phyloP scores from a whole-genome alignment of 345 rosid species.

The Eucalyptus melliodora region DNA sequence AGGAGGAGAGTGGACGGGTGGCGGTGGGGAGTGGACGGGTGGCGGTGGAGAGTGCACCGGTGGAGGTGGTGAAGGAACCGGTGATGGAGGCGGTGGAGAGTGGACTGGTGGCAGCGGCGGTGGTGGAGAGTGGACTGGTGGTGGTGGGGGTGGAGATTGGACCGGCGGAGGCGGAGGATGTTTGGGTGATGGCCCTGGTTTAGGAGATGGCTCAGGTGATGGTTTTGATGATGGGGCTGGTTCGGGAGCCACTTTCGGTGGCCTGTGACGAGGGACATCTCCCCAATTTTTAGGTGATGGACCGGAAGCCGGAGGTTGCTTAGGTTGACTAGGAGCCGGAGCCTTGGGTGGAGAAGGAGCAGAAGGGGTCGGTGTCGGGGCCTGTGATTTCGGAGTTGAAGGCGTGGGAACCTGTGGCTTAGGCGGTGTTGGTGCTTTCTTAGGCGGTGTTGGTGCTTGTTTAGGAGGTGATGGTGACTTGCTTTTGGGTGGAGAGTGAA shows the following conservation, averaged over 20 bases:
- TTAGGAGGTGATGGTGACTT: not conserved
- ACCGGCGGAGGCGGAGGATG: not conserved
- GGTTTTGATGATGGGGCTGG: not conserved
- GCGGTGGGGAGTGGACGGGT: not conserved
- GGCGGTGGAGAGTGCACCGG: slow-evolving; percentile 3
- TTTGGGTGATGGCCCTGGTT: not conserved
- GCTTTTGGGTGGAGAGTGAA: not conserved
- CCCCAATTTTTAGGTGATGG: not conserved
- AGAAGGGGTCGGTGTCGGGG: not conserved
- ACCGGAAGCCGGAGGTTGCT: too few relatives aligned
- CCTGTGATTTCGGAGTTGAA: not conserved
- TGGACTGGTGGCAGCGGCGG: slow-evolving; percentile 7
- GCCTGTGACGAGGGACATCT: not conserved
- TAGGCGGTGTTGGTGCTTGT: not conserved
- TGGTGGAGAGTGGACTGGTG: slow-evolving; percentile 5
- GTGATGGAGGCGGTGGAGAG: slow-evolving; percentile 4
- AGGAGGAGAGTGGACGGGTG: not conserved
- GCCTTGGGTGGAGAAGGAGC: not conserved
- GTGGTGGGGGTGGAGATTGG: not conserved
- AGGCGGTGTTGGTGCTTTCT: not conserved
- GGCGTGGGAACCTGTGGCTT: not conserved
- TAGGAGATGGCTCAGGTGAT: not conserved
- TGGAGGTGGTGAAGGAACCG: slow-evolving; percentile 5
- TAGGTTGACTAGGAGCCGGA: not conserved
- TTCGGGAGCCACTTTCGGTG: not conserved